Conservation (phyloP, 306 rosid genomes). For the Senna tora region DNA sequence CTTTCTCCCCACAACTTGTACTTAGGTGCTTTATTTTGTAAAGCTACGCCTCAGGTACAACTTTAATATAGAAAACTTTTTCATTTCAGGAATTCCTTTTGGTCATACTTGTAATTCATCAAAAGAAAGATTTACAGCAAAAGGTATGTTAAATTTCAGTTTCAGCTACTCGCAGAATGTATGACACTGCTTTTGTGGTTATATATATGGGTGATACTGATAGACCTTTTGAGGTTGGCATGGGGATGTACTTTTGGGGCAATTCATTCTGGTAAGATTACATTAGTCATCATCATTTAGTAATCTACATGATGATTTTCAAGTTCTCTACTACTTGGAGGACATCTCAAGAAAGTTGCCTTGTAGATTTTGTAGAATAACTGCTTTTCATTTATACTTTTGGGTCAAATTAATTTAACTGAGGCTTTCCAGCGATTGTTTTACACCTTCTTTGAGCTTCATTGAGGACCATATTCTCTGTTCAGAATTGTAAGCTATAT, state of each 20-base stretch:
- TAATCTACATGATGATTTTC: slow-evolving; percentile 24
- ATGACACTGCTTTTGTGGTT: slow-evolving; percentile 25
- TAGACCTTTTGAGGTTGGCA: slow-evolving; percentile 28
- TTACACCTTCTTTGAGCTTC: slow-evolving; percentile 33
- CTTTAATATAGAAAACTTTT: slow-evolving; percentile 62
- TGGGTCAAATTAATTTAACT: slow-evolving; percentile 21
- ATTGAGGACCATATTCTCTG: slow-evolving; percentile 18
- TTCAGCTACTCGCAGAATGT: slow-evolving; percentile 29
- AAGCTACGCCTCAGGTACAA: slow-evolving; percentile 43
- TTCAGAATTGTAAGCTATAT: slow-evolving; percentile 19
- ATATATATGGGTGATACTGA: slow-evolving; percentile 20
- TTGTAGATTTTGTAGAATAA: slow-evolving; percentile 31
- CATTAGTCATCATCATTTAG: slow-evolving; percentile 21
- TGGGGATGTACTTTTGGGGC: slow-evolving; percentile 15
- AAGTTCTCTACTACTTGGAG: neutral
- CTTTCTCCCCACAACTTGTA: slow-evolving; percentile 42
- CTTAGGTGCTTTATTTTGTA: slow-evolving; percentile 46
- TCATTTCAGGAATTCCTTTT: slow-evolving; percentile 91
- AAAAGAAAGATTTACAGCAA: slow-evolving; percentile 77
- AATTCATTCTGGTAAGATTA: slow-evolving; percentile 15
- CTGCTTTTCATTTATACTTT: slow-evolving; percentile 25
- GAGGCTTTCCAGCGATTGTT: slow-evolving; percentile 20
- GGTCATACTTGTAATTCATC: slow-evolving; percentile 79
- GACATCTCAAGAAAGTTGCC: slow-evolving; percentile 23
- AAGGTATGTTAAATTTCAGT: slow-evolving; percentile 77